These are phyloP conservation scores for Mycena citricolor DNA, from an alignment of 1,284 basidiomycete genomes.

Conservation along the genomic window DNA sequence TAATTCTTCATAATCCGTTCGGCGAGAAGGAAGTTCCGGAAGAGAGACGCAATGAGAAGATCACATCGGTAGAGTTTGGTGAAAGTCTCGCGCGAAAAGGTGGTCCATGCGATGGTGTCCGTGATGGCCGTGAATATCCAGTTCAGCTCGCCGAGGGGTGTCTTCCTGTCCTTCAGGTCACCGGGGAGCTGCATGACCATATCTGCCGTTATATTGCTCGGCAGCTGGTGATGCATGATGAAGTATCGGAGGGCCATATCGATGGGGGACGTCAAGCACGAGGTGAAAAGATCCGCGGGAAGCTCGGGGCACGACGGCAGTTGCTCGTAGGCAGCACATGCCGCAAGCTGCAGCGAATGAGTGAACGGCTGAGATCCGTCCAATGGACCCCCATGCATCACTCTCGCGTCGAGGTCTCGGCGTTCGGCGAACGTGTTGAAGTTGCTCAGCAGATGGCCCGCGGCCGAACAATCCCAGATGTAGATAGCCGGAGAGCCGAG, in stretches of 20 bases:
- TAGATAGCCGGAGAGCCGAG: slow-evolving; percentile 94
- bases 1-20: slow-evolving; percentile 99
- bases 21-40: slow-evolving; percentile 95
- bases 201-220: slow-evolving; percentile 77
- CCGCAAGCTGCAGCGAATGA: slow-evolving; percentile 94
- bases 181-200: slow-evolving; percentile 97
- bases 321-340: slow-evolving; percentile 89
- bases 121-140: slow-evolving; percentile 99
- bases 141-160: slow-evolving; percentile 95
- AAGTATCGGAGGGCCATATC: slow-evolving; percentile 96
- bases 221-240: slow-evolving; percentile 86
- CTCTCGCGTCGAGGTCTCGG: slow-evolving; percentile 77
- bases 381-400: slow-evolving; percentile 57
- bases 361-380: slow-evolving; percentile 74
- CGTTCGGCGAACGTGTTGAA: slow-evolving; percentile 87
- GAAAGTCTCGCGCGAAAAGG: slow-evolving; percentile 91
- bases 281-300: slow-evolving; percentile 96
- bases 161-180: slow-evolving; percentile 93
- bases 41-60: slow-evolving; percentile 92
- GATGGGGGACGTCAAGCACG: slow-evolving; percentile 96
- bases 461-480: slow-evolving; percentile 98
- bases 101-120: slow-evolving; percentile 99
- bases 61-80: slow-evolving; percentile 95
- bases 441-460: slow-evolving; percentile 90
- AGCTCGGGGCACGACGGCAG: slow-evolving; percentile 95